A percentile compares a stretch with the other conserved stretches of the same genome.
These are phyloP conservation scores for Closterium sp. DNA, from an alignment of 139 green algal genomes.

Conservation along the genomic window DNA sequence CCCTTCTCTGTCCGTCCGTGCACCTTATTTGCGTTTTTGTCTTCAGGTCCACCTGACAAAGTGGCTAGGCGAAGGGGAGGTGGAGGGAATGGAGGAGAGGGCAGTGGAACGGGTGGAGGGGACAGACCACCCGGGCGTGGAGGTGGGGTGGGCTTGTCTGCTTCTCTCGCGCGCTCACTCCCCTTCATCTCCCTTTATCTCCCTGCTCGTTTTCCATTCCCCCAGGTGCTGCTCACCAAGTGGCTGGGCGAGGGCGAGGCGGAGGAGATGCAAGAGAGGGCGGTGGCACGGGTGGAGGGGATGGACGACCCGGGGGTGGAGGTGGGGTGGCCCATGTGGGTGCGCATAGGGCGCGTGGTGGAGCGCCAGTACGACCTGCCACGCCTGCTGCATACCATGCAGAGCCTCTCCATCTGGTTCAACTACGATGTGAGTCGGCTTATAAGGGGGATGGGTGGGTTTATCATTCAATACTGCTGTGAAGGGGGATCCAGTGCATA, in stretches of 20 bases:
- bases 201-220: no score
- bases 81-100: no score
- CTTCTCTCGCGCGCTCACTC: background rate
- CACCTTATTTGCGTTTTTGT: no score
- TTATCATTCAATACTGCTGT: no score
- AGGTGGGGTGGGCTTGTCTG: background rate
- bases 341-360: background rate
- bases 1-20: no score
- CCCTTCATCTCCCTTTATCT: background rate
- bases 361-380: slow-evolving; percentile 5
- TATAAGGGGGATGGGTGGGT: background rate
- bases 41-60: background rate
- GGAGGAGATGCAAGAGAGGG: background rate
- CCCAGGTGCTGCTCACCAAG: slow-evolving; percentile 6
- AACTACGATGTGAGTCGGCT: background rate
- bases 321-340: slow-evolving; percentile 9
- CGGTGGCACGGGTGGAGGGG: background rate
- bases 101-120: no score
- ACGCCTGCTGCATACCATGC: background rate
- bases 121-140: no score
- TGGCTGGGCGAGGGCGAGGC: background rate
- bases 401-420: background rate
- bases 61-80: no score
- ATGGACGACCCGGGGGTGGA: background rate
- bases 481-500: no score